Base-by-base conservation (phyloP, 306 rosid genomes). In the Trifolium repens region DNA sequence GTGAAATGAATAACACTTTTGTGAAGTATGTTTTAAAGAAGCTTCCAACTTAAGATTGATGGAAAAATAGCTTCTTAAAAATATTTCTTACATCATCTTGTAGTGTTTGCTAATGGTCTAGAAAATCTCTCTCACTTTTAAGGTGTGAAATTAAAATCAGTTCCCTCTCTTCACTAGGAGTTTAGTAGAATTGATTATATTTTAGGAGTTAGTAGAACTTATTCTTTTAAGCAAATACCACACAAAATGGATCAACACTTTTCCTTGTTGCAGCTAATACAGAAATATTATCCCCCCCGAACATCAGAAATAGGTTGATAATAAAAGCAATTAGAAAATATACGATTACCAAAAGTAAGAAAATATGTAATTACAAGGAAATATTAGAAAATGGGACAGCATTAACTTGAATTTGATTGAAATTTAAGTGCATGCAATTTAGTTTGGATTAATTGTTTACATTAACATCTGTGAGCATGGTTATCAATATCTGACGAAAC, bases 371-470 rank as follows among this genome's bases (percentile, higher is more conserved):
- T 55, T 72, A 11, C 64, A 57, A 34, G n/a, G 35, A 72, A 54
- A 55, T 59, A 72, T 27, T 69, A 44, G 39, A 78, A 43, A 69
- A 68, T 74, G 74, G 7, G 46, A 10, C 40, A 30, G n/a, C 12
- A 60, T 50, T 11, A 74, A 49, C 50, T 50, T 59, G 64, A 73
- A 13, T 52, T 40, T 67, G 60, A 61, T 60, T 69, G 47, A 34
- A 52, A 34, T 59, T 66, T 39, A 60, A 76, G 60, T 35, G 62
- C 17, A 0, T 37, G 46, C 67, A 46, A 46, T 37, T 52, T 62
- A 78, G 53, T 69, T 74, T 78, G 55, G 19, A 73, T 67, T n/a
- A 46, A 67, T 60, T 60, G 39, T 69, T 78, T 27, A 11, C 67
- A 35, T 26, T 44, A 69, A 37, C 55, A 32, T 16, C 42, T 26